Percentiles rank a stretch among this genome's conserved stretches.
Evolutionary conservation across 129 eudicot species (phyloP).

Genomic region (Tagetes patula): DNA sequence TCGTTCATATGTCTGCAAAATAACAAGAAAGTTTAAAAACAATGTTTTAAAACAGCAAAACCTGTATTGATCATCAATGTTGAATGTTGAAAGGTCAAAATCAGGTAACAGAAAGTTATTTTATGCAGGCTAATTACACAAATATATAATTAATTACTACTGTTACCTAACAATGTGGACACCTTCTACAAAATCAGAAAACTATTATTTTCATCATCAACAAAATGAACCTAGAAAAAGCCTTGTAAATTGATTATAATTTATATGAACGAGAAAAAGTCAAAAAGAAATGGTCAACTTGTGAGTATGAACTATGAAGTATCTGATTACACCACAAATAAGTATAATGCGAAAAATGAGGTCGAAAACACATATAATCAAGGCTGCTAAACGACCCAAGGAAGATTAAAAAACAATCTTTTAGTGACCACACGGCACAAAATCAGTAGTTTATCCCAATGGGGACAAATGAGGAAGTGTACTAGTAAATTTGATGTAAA

Average conservation of each 20-base stretch:
- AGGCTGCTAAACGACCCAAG: neutral
- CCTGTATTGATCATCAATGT: neutral
- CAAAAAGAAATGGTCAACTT: slow-evolving; percentile 11
- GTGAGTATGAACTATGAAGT: neutral
- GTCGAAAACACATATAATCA: neutral
- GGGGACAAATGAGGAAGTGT: neutral
- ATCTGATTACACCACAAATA: slow-evolving; percentile 2
- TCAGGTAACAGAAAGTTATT: neutral
- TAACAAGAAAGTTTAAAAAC: neutral
- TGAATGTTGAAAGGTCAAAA: slow-evolving; percentile 5
- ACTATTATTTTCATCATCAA: neutral
- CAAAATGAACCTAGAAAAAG: neutral
- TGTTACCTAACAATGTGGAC: slow-evolving; percentile 19
- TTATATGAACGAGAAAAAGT: slow-evolving; percentile 8
- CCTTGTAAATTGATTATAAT: neutral
- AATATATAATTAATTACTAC: neutral
- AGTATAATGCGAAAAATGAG: neutral
- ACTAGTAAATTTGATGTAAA: neutral
- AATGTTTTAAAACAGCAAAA: slow-evolving; percentile 8
- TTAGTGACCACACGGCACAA: neutral
- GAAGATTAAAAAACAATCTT: too few species aligned
- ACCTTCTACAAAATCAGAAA: slow-evolving; percentile 9
- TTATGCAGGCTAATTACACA: slow-evolving; percentile 1
- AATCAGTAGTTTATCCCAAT: neutral
- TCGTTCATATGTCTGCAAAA: slow-evolving; percentile 76